Conservation (phyloP, 2,329 filamentous ascomycete genomes). For the Colletotrichum simmondsii region DNA sequence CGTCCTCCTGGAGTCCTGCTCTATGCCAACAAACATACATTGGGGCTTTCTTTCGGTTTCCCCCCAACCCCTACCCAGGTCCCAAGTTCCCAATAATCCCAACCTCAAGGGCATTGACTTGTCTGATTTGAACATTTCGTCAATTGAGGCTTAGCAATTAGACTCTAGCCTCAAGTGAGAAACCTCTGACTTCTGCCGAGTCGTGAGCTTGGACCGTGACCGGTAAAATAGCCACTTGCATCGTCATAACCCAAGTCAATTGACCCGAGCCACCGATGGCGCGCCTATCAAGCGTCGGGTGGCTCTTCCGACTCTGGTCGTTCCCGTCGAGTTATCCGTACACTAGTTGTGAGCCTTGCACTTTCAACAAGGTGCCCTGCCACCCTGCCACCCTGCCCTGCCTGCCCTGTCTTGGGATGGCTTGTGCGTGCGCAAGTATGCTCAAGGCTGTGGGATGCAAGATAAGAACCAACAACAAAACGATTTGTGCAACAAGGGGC, state of each 20-base stretch:
- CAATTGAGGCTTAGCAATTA: not conserved
- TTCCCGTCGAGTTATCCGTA: too few species aligned
- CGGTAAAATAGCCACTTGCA: not conserved
- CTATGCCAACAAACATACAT: not conserved
- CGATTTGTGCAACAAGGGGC: not conserved
- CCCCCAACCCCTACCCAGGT: too few species aligned
- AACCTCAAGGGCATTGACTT: not conserved
- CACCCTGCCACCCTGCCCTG: not conserved
- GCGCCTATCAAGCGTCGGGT: not conserved
- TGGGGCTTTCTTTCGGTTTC: not conserved
- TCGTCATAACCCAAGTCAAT: not conserved
- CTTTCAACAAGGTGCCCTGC: not conserved
- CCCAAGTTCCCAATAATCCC: too few species aligned
- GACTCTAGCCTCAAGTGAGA: not conserved
- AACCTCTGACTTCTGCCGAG: not conserved
- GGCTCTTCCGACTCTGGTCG: not conserved
- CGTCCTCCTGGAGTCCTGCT: not conserved
- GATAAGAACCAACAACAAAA: slow-evolving; percentile 8
- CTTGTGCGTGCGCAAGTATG: not conserved
- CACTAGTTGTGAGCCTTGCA: not conserved
- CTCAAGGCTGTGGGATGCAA: not conserved
- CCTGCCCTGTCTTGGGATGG: not conserved
- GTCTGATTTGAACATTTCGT: not conserved
- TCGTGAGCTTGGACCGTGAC: not conserved
- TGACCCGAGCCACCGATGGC: not conserved